A percentile compares a stretch with the other conserved stretches of the same genome.
phyloP scores from a whole-genome alignment of 495 filamentous ascomycete genomes.

The Podospora fimiseda region DNA sequence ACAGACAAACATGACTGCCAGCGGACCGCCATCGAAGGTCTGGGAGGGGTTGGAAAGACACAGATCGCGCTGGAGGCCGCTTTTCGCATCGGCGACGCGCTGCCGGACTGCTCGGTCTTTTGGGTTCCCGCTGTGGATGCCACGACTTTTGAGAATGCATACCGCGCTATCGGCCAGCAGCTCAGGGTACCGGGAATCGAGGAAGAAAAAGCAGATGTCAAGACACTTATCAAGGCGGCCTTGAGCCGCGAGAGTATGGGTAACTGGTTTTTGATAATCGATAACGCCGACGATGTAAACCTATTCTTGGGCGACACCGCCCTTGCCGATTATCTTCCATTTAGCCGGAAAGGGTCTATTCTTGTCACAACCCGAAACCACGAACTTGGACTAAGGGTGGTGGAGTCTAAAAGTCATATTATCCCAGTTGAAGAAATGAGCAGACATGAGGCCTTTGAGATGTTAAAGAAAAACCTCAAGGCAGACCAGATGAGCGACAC shows the following conservation, averaged over 20 bases:
- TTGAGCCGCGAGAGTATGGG: not conserved
- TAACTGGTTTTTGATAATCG: slow-evolving; percentile 45
- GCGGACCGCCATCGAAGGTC: slow-evolving; percentile 37
- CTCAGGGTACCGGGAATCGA: not conserved
- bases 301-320: slow-evolving; percentile 23
- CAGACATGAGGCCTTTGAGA: not conserved
- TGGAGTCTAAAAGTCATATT: not conserved
- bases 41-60: slow-evolving; percentile 44
- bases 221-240: not conserved
- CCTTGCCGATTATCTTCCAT: not conserved
- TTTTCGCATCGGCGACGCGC: slow-evolving; percentile 32
- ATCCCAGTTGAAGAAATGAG: not conserved
- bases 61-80: slow-evolving; percentile 49
- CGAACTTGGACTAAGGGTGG: not conserved
- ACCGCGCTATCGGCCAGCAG: slow-evolving; percentile 32
- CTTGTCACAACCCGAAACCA: not conserved
- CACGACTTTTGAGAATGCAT: slow-evolving; percentile 37
- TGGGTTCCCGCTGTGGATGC: slow-evolving; percentile 38
- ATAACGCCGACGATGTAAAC: slow-evolving; percentile 45
- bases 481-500: slow-evolving; percentile 8
- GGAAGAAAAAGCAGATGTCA: not conserved
- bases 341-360: not conserved
- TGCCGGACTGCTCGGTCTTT: slow-evolving; percentile 35
- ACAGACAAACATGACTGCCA: slow-evolving; percentile 20
- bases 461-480: slow-evolving; percentile 10